Base-by-base conservation (phyloP, 106 monocot genomes). In the Agapanthus africanus region DNA sequence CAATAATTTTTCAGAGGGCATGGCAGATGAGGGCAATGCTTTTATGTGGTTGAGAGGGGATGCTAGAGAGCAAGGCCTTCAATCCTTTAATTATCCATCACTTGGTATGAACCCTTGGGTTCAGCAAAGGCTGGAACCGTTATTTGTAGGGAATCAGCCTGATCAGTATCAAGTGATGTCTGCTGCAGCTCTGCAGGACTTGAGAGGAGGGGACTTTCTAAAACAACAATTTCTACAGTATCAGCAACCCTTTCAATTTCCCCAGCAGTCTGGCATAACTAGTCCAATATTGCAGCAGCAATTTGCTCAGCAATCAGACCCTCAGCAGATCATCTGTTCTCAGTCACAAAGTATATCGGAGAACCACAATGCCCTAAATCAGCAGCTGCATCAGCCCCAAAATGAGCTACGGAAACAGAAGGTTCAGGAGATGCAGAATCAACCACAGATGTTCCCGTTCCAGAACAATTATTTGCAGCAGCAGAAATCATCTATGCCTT, bases 81-180 rank as follows among this genome's bases (percentile, higher is more conserved):
- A 76, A 27, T 47, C 86, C 37, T 59, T 78, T 33, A 79, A 76
- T 71, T 80, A 77, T 35, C 87, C 63, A 15, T 65, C 79, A 66
- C 37, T 78, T 59, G 76, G 83, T 63, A 77, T 81, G 73, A 61
- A 33, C 73, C 75, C 87, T 13, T 84, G 76, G 77, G 36, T 76
- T 35, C 83, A 76, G 59, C 72, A 79, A 31, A 86, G 76, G 42
- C 0, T 83, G 54, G 85, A 90, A 31, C 83, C 90, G 4, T 60
- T 73, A 50, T 33, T 76, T 1, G 14, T 81, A 40, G 73, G 76
- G 37, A 83, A 73, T 79, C 83, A 83, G 30, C 69, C 65, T 65
- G 83, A 77, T 40, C 87, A 81, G 51, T 84, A 79, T 66, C 91
- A 87, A 66, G 77, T 75, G 11, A 73, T 90, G 76, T 74, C 90